phyloP scores from a whole-genome alignment of 2,329 filamentous ascomycete species.

The Juglanconis sp. region DNA sequence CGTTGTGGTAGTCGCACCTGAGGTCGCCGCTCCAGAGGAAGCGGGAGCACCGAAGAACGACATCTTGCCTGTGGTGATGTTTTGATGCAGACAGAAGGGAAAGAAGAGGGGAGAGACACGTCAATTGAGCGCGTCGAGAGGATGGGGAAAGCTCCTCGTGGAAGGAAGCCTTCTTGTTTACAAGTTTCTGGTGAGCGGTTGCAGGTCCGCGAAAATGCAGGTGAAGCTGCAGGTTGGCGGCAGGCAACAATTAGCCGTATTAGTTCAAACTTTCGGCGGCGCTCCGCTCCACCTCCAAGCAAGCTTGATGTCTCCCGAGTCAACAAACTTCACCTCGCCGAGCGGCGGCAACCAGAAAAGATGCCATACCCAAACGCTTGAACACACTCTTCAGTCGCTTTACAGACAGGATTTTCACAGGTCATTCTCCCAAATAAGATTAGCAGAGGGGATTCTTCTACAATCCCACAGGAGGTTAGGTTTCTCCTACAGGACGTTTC shows the following conservation, averaged over 20 bases:
- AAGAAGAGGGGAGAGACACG: conserved; percentile 10
- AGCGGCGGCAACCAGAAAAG: no score
- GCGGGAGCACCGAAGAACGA: conserved; percentile 22
- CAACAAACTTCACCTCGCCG: no score
- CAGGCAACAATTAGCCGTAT: not conserved
- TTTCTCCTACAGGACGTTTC: no score
- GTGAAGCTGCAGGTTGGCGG: conserved; percentile 1
- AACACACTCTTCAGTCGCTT: no score
- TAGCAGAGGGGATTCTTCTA: no score
- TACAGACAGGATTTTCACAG: no score
- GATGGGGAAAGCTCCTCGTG: conserved; percentile 1
- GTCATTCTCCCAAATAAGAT: no score
- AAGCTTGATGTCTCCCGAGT: not conserved
- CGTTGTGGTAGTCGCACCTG: conserved; percentile 16
- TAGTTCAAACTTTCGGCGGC: not conserved
- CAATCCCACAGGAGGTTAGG: no score
- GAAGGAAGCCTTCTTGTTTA: conserved; percentile 17
- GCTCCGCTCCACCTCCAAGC: not conserved
- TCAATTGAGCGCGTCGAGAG: conserved; percentile 16
- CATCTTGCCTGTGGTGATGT: conserved; percentile 18
- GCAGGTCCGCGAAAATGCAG: conserved; percentile 6
- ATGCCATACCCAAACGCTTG: no score
- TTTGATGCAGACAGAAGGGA: not conserved
- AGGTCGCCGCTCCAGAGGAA: conserved; percentile 20
- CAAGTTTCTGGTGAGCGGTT: not conserved